These are phyloP conservation scores for Daedaleopsis nitida DNA, from an alignment of 768 basidiomycete species.

Conservation along the genomic window DNA sequence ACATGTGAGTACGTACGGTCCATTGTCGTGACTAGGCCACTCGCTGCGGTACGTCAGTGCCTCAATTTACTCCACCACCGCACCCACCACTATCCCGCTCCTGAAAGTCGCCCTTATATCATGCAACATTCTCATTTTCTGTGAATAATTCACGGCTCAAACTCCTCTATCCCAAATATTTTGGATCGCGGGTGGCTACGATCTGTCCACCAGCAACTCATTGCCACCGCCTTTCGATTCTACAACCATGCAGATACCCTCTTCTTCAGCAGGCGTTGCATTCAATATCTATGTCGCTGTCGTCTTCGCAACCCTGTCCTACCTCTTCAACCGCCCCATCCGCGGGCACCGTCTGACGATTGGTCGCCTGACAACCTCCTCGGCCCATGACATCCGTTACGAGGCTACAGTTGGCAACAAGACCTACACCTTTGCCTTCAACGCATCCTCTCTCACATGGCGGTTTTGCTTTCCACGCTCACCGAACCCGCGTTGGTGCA, in stretches of 20 bases:
- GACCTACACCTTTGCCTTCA: slow-evolving; percentile 23
- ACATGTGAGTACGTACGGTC: not conserved
- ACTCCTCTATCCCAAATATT: too few species aligned
- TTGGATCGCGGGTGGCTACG: too few species aligned
- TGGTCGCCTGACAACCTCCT: slow-evolving; percentile 11
- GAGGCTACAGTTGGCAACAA: slow-evolving; percentile 19
- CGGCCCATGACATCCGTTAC: slow-evolving; percentile 22
- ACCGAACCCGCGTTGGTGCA: slow-evolving; percentile 35
- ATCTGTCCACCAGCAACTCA: too few species aligned
- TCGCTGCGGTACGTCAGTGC: not conserved
- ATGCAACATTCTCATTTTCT: too few species aligned
- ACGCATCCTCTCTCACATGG: slow-evolving; percentile 22
- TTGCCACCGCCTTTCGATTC: too few species aligned
- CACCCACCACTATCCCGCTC: not conserved
- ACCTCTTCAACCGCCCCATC: slow-evolving; percentile 15
- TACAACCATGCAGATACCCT: not conserved
- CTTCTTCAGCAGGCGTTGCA: not conserved
- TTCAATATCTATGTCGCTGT: not conserved
- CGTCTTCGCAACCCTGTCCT: slow-evolving; percentile 16
- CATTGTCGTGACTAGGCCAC: too few species aligned
- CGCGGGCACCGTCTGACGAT: slow-evolving; percentile 20
- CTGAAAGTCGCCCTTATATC: not conserved
- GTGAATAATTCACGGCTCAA: too few species aligned
- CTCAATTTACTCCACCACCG: not conserved
- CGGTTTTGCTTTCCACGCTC: slow-evolving; percentile 34